These are phyloP conservation scores for Penicillium samsonianum DNA, from an alignment of 495 filamentous ascomycete genomes.

Conservation along the genomic window DNA sequence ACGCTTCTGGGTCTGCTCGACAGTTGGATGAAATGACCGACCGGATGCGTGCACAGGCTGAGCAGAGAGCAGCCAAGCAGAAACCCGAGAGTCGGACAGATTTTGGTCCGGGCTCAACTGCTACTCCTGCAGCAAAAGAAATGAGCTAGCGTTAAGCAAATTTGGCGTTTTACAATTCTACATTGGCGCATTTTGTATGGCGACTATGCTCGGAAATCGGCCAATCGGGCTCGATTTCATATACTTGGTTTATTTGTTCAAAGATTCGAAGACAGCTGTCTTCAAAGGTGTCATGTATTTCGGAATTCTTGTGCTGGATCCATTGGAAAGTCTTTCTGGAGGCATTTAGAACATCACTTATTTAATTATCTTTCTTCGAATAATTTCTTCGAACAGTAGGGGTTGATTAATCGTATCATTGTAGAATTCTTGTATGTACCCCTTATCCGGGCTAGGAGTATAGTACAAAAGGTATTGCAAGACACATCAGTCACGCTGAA, in stretches of 20 bases:
- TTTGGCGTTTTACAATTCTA: not conserved
- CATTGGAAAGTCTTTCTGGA: no score
- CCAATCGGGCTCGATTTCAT: not conserved
- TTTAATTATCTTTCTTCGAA: no score
- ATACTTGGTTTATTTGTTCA: not conserved
- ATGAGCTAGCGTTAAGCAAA: not conserved
- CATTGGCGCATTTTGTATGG: not conserved
- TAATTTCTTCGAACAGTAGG: no score
- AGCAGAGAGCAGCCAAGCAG: not conserved
- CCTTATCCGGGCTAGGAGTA: no score
- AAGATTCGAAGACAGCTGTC: not conserved
- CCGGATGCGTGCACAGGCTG: not conserved
- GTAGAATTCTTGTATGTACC: no score
- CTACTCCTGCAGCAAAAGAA: not conserved
- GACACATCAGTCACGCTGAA: no score
- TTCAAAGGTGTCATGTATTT: not conserved
- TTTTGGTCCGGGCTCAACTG: no score
- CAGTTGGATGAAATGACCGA: conserved; percentile 6
- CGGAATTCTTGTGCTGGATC: not conserved
- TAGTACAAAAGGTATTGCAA: no score
- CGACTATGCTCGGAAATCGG: not conserved
- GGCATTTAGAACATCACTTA: no score
- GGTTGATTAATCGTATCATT: no score
- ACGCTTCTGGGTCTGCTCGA: conserved; percentile 56
- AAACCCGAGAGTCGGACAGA: not conserved